phyloP scores from a whole-genome alignment of 805 yeast genomes.

The Yarrowia sp. region DNA sequence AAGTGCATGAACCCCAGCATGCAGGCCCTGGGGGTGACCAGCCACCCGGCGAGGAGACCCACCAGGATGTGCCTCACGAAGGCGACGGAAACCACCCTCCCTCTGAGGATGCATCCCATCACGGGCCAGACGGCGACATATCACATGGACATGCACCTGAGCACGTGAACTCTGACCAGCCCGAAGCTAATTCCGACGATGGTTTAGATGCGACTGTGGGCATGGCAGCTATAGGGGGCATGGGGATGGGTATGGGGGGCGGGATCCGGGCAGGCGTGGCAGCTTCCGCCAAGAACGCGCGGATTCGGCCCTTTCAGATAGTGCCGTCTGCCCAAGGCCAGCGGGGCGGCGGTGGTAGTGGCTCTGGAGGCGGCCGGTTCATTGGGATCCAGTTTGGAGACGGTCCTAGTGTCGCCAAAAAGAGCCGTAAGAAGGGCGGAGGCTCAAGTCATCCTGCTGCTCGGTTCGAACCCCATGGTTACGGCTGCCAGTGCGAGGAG shows the following conservation, averaged over 20 bases:
- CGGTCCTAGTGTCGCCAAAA: constrained; percentile 8
- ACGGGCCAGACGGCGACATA: constrained; percentile 12
- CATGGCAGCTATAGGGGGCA: constrained; percentile 13
- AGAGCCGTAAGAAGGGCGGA: constrained; percentile 3
- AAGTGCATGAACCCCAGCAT: neutral
- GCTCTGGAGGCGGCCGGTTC: neutral
- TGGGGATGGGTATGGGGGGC: neutral
- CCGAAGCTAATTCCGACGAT: constrained; percentile 9
- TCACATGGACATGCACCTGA: constrained; percentile 17
- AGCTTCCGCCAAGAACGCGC: constrained; percentile 2
- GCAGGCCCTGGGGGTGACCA: neutral
- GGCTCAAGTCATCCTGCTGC: constrained; percentile 1
- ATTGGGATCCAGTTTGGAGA: constrained; percentile 30
- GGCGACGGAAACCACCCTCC: neutral
- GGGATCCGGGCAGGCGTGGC: constrained; percentile 2
- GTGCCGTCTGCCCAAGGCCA: constrained; percentile 21
- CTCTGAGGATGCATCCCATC: neutral
- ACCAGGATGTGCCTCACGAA: neutral
- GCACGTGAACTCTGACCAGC: constrained; percentile 24
- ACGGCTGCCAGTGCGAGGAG: constrained; percentile 31
- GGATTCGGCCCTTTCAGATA: constrained; percentile 21
- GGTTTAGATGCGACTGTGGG: constrained; percentile 12
- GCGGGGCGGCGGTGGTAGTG: neutral
- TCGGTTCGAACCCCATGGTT: constrained; percentile 24
- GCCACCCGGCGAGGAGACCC: constrained; percentile 22